These are phyloP conservation scores for sunflower (Helianthus annuus) DNA, from an alignment of 129 eudicot species.

Conservation along the genomic window DNA sequence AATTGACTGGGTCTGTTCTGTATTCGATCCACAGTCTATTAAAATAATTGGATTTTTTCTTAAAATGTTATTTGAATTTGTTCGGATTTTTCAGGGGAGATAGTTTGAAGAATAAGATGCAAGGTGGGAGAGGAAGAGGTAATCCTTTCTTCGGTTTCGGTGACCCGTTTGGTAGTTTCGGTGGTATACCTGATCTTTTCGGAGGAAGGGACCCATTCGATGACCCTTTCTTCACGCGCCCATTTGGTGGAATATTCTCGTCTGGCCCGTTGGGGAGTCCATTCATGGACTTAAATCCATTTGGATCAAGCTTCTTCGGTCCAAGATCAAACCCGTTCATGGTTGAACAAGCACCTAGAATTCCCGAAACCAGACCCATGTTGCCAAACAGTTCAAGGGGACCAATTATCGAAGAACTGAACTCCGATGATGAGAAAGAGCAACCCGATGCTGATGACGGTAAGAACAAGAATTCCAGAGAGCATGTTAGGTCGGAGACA, in stretches of 20 bases:
- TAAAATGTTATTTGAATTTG: conserved; percentile 1
- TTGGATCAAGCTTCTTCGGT: conserved; percentile 39
- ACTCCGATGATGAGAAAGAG: conserved; percentile 77
- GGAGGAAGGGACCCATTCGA: conserved; percentile 86
- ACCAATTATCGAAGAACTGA: conserved; percentile 76
- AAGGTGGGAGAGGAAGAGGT: conserved; percentile 64
- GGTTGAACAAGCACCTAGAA: conserved; percentile 34
- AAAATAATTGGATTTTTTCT: background rate
- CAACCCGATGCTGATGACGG: conserved; percentile 36
- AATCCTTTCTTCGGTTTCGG: conserved; percentile 59
- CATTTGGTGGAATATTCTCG: conserved; percentile 65
- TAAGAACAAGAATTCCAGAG: conserved; percentile 50
- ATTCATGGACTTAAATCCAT: conserved; percentile 40
- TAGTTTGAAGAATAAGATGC: conserved; percentile 45
- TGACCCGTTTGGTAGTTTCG: conserved; percentile 61
- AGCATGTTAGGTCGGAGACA: conserved; percentile 51
- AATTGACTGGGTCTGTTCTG: conserved; percentile 10
- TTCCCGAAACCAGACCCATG: conserved; percentile 47
- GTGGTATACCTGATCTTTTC: conserved; percentile 59
- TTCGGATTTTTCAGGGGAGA: conserved; percentile 26
- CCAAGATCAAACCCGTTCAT: conserved; percentile 33
- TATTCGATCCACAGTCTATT: background rate
- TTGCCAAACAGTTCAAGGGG: conserved; percentile 59
- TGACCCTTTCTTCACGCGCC: conserved; percentile 79
- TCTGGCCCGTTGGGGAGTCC: conserved; percentile 61